Conservation (phyloP, 164 flowering plant species). For the Magnolia kwangsiensis region DNA sequence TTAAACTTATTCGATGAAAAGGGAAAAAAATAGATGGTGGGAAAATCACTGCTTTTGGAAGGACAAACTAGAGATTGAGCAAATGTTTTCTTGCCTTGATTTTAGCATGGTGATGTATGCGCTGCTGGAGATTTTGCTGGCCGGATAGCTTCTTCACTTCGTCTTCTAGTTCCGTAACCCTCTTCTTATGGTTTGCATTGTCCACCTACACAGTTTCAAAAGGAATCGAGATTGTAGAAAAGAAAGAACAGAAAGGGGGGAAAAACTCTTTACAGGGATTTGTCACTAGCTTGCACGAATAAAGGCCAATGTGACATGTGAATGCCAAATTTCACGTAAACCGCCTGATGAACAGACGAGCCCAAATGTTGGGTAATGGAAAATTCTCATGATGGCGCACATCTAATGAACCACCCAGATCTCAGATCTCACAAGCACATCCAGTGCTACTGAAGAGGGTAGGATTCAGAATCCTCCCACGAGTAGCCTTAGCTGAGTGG, state of each 20-base stretch:
- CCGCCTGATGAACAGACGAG: background rate
- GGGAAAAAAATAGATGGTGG: background rate
- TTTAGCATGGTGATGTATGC: constrained; percentile 96
- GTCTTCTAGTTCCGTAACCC: constrained; percentile 65
- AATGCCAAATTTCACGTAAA: background rate
- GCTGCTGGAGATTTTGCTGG: constrained; percentile 92
- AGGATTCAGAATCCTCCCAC: too few species aligned
- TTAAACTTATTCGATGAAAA: background rate
- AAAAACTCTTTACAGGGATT: background rate
- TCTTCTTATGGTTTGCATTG: constrained; percentile 53
- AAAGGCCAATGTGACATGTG: background rate
- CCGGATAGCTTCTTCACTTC: constrained; percentile 82
- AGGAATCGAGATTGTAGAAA: background rate
- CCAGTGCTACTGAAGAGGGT: too few species aligned
- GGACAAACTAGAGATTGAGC: background rate
- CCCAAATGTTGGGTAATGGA: too few species aligned
- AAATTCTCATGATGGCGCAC: background rate
- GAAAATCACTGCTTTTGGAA: background rate
- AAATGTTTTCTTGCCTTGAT: constrained; percentile 57
- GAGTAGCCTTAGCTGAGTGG: background rate
- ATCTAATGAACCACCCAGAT: background rate
- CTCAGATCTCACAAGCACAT: too few species aligned
- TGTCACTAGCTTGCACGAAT: background rate
- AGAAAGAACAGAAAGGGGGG: background rate
- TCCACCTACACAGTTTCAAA: constrained; percentile 43